Evolutionary conservation across 768 basidiomycete species (phyloP), one percentile per base, ranked within the genome.

Genomic region (Filobasidium wieringae): DNA sequence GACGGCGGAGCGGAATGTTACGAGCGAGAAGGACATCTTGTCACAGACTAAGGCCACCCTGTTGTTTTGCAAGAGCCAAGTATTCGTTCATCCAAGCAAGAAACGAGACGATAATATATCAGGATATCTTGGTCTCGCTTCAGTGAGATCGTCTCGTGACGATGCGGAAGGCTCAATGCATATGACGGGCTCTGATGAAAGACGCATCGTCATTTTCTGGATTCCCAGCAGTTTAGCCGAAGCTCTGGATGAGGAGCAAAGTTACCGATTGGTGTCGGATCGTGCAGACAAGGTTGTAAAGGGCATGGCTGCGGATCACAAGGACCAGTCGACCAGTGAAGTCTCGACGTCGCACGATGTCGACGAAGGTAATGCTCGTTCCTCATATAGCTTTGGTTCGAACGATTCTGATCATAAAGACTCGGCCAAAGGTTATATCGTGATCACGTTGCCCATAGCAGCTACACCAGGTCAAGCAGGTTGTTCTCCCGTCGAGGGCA

Each of bases 11-110:
- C 43, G 4, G 14, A 19, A 22, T 47, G 15, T 6, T 47, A 12
- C 15, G 43, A 47, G n/a, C 37, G 22, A 40, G 37, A 40, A 22
- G 37, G 37, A 17, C 37, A 40, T 40, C 37, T 4, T 47, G 22
- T 24, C 43, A 22, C 29, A 47, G 22, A 37, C 50, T 29, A 57
- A 72, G 55, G 72, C 69, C 12, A 57, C 64, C 26, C 78, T 96
- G 49, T 72, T 96, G 14, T 95, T 89, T 66, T 85, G 84, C 73
- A 95, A 93, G 72, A 88, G 86, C 39, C 92, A 91, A 72, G 93
- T 96, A 43, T 91, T 93, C 69, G 84, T 99, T 41, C 88, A 96
- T 65, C 95, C 95, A 0, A 93, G 91, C 2, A 83, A 86, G 2
- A 92, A 90, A 71, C 79, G 86, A 1, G 80, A 86, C 67, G 95